phyloP scores from a whole-genome alignment of 2,329 filamentous ascomycete species.

The Podosphaera xanthii region DNA sequence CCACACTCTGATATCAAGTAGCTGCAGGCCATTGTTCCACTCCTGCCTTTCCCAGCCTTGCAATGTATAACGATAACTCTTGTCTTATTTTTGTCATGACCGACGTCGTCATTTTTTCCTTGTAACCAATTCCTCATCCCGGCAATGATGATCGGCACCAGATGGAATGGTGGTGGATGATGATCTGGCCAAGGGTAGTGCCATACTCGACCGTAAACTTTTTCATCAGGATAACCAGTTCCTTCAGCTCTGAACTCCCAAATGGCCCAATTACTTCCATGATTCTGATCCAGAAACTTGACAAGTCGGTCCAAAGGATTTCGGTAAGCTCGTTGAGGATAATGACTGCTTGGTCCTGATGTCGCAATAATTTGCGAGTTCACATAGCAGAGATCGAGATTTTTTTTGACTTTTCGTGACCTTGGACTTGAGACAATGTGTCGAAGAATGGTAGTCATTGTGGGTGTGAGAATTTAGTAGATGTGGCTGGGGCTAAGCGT shows the following conservation, averaged over 20 bases:
- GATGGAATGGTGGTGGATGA: constrained; percentile 76
- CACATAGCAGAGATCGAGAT: constrained; percentile 87
- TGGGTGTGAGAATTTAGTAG: neutral
- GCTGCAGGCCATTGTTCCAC: constrained; percentile 67
- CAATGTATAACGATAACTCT: constrained; percentile 84
- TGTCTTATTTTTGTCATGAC: constrained; percentile 9
- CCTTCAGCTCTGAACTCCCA: constrained; percentile 97
- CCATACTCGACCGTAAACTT: constrained; percentile 63
- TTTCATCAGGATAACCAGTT: constrained; percentile 78
- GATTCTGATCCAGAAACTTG: constrained; percentile 65
- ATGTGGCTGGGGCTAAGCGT: neutral
- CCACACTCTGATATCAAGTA: constrained; percentile 78
- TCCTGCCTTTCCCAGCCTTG: constrained; percentile 88
- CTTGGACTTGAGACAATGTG: constrained; percentile 82
- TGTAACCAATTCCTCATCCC: constrained; percentile 76
- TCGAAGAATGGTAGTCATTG: constrained; percentile 56
- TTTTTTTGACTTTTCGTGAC: constrained; percentile 62
- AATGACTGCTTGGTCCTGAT: constrained; percentile 73
- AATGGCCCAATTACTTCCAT: constrained; percentile 70
- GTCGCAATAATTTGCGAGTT: constrained; percentile 50
- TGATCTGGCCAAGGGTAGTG: constrained; percentile 97
- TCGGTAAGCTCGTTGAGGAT: constrained; percentile 78
- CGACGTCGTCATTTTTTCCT: constrained; percentile 7
- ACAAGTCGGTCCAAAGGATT: constrained; percentile 79
- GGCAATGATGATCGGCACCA: constrained; percentile 74